Evolutionary conservation across 768 basidiomycete genomes (phyloP).

Genomic region (Leucosporidium creatinivorum): DNA sequence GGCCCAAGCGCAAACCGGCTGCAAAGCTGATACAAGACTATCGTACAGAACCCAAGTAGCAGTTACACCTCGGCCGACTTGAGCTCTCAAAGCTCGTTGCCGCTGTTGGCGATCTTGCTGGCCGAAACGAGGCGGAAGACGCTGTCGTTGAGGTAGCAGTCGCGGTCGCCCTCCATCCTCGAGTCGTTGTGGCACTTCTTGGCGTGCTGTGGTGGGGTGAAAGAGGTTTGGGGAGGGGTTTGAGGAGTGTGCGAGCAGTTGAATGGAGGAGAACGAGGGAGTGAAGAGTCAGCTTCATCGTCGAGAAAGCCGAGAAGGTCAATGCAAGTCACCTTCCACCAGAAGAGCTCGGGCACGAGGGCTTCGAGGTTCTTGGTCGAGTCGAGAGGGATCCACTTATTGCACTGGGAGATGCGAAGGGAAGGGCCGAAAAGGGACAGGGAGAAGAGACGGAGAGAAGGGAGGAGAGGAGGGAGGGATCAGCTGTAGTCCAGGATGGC

Average conservation of each 20-base stretch:
- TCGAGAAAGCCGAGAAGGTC: too few relatives aligned
- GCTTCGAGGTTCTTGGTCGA: slow-evolving; percentile 65
- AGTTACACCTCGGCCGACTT: too few relatives aligned
- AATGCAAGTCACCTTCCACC: slow-evolving; percentile 52
- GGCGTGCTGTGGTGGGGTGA: slow-evolving; percentile 71
- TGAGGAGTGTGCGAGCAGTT: neutral
- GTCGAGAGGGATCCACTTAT: slow-evolving; percentile 63
- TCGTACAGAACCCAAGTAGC: too few relatives aligned
- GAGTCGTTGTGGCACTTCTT: slow-evolving; percentile 63
- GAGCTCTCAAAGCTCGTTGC: too few relatives aligned
- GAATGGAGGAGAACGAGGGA: too few relatives aligned
- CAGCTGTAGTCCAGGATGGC: too few relatives aligned
- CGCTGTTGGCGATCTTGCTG: too few relatives aligned
- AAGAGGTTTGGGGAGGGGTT: neutral
- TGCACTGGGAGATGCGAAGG: slow-evolving; percentile 45
- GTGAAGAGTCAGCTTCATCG: too few relatives aligned
- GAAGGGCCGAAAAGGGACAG: neutral
- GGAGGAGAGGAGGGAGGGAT: neutral
- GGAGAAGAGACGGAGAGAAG: too few relatives aligned
- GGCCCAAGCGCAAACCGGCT: too few relatives aligned
- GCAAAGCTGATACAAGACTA: too few relatives aligned
- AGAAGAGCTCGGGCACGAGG: slow-evolving; percentile 54
- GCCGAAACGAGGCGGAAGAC: slow-evolving; percentile 36
- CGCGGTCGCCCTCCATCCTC: slow-evolving; percentile 52
- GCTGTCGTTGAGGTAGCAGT: slow-evolving; percentile 54